phyloP scores from a whole-genome alignment of 2,329 filamentous ascomycete genomes.

The Setomelanomma holmii region DNA sequence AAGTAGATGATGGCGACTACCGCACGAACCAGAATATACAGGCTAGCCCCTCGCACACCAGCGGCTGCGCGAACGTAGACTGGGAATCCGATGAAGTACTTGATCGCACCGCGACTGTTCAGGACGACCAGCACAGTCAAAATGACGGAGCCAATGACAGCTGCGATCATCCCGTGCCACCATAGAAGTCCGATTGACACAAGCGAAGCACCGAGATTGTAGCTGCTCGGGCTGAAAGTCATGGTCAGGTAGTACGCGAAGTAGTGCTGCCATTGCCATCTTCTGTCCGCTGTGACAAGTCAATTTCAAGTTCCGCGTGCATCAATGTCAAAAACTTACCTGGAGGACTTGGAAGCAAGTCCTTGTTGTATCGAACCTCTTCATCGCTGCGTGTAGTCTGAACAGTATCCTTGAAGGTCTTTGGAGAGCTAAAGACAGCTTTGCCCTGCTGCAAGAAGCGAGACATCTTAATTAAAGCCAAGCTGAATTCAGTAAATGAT shows the following conservation, averaged over 20 bases:
- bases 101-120: slow-evolving; percentile 26
- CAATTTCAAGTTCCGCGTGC: too few species aligned
- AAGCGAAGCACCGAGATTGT: slow-evolving; percentile 27
- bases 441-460: slow-evolving; percentile 22
- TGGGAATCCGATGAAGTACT: slow-evolving; percentile 27
- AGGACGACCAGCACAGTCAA: slow-evolving; percentile 24
- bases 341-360: slow-evolving; percentile 28
- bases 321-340: slow-evolving; percentile 7
- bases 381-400: slow-evolving; percentile 11
- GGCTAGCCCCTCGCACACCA: slow-evolving; percentile 24
- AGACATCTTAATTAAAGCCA: slow-evolving; percentile 19
- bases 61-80: slow-evolving; percentile 26
- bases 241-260: slow-evolving; percentile 28
- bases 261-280: slow-evolving; percentile 30
- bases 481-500: not conserved
- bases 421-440: slow-evolving; percentile 30
- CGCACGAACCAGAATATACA: slow-evolving; percentile 26
- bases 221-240: slow-evolving; percentile 25
- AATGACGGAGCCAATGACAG: slow-evolving; percentile 23
- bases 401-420: slow-evolving; percentile 27
- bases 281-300: slow-evolving; percentile 17
- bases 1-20: slow-evolving; percentile 29
- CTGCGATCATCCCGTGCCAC: slow-evolving; percentile 28
- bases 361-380: slow-evolving; percentile 21
- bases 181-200: slow-evolving; percentile 25